Evolutionary conservation across 2,329 filamentous ascomycete genomes (phyloP).

Genomic region (Kalaharituber pfeilii): DNA sequence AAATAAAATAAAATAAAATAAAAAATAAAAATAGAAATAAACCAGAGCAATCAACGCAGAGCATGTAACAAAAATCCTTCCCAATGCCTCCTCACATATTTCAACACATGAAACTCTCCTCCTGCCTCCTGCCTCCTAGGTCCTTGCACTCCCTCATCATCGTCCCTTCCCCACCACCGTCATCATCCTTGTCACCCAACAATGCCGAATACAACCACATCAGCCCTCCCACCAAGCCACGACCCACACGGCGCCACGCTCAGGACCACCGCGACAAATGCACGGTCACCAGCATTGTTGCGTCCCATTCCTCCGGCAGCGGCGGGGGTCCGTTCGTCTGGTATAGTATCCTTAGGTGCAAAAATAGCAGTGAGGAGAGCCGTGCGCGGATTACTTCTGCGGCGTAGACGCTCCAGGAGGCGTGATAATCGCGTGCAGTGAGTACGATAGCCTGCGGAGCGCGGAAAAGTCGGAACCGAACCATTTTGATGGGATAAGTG

Average conservation of each 20-base stretch:
- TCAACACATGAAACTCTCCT: conserved; percentile 10
- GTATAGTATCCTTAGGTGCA: conserved; percentile 13
- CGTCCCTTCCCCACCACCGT: conserved; percentile 7
- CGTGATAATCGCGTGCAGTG: neutral
- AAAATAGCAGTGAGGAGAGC: conserved; percentile 8
- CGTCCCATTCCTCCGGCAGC: conserved; percentile 9
- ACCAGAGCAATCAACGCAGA: conserved; percentile 1
- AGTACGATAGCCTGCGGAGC: neutral
- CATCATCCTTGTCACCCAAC: conserved; percentile 15
- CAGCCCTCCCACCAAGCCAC: conserved; percentile 9
- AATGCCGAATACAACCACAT: conserved; percentile 18
- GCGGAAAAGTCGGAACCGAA: neutral
- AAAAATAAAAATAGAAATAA: neutral
- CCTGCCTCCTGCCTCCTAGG: neutral
- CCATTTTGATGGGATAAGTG: neutral
- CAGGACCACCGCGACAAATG: conserved; percentile 11
- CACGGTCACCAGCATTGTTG: conserved; percentile 8
- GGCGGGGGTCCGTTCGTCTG: conserved; percentile 6
- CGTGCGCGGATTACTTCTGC: neutral
- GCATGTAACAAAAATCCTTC: conserved; percentile 8
- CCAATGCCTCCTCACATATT: conserved; percentile 14
- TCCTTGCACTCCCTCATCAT: neutral
- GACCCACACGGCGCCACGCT: conserved; percentile 2
- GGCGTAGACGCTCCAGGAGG: neutral
- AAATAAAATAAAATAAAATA: neutral